Evolutionary conservation across 352 stramenopile genomes (phyloP).

Genomic region (Phytophthora sojae): DNA sequence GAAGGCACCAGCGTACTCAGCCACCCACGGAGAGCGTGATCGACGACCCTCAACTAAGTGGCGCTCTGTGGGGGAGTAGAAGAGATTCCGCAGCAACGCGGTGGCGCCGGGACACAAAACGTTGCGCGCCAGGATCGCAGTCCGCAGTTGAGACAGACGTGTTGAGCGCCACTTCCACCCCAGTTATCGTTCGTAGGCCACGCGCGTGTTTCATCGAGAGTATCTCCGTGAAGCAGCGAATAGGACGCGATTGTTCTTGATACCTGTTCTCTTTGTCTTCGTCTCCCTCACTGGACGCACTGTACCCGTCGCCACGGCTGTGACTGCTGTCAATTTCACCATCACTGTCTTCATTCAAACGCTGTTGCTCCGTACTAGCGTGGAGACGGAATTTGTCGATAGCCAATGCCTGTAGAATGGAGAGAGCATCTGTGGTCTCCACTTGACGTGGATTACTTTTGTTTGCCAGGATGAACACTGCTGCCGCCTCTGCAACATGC

Average conservation of each 20-base stretch:
- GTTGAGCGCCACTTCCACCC: slow-evolving; percentile 61
- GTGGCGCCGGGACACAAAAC: slow-evolving; percentile 60
- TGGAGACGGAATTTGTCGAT: slow-evolving; percentile 62
- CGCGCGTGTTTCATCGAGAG: slow-evolving; percentile 53
- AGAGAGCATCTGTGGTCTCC: slow-evolving; percentile 56
- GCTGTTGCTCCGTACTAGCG: slow-evolving; percentile 24
- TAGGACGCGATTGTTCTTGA: not conserved
- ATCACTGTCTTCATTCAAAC: not conserved
- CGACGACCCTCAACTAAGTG: slow-evolving; percentile 42
- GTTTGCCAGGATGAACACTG: slow-evolving; percentile 66
- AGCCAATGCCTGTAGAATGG: slow-evolving; percentile 61
- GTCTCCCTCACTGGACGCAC: not conserved
- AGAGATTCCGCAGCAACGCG: slow-evolving; percentile 65
- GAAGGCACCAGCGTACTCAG: slow-evolving; percentile 60
- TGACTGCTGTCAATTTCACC: not conserved
- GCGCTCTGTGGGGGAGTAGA: slow-evolving; percentile 56
- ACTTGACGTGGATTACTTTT: slow-evolving; percentile 41
- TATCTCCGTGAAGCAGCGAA: slow-evolving; percentile 65
- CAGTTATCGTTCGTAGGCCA: slow-evolving; percentile 58
- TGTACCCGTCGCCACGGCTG: not conserved
- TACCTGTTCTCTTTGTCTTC: not conserved
- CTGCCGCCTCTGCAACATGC: slow-evolving; percentile 51
- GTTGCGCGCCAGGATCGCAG: slow-evolving; percentile 58
- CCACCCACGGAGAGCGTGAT: slow-evolving; percentile 59
- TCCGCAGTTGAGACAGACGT: slow-evolving; percentile 43